phyloP scores from a whole-genome alignment of 345 rosid species.

The Linum usitatissimum region DNA sequence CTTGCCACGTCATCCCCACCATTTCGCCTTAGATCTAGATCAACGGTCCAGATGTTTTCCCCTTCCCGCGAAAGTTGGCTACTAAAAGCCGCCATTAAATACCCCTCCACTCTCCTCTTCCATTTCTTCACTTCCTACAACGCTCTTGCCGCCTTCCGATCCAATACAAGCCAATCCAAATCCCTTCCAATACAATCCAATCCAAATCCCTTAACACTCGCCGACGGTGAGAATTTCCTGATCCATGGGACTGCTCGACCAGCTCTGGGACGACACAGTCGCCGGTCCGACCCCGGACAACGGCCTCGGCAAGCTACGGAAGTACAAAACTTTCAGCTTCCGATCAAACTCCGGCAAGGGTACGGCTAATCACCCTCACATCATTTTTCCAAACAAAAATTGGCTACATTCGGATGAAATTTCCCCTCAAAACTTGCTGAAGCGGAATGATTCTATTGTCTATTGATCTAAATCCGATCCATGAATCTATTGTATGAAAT shows the following conservation, averaged over 20 bases:
- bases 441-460: too few relatives aligned
- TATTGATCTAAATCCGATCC: not conserved
- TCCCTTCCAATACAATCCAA: not conserved
- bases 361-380: constrained; percentile 23
- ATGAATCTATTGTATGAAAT: too few relatives aligned
- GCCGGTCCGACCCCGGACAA: constrained; percentile 90
- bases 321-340: constrained; percentile 46
- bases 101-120: constrained; percentile 5
- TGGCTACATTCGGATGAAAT: not conserved
- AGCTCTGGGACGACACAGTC: constrained; percentile 96
- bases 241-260: constrained; percentile 74
- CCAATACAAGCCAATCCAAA: not conserved
- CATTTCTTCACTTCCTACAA: not conserved
- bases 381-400: not conserved
- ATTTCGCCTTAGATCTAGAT: constrained; percentile 7
- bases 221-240: too few relatives aligned
- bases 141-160: not conserved
- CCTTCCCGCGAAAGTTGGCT: constrained; percentile 11
- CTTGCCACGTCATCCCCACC: constrained; percentile 25
- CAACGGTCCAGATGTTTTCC: constrained; percentile 30
- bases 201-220: not conserved
- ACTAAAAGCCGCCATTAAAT: constrained; percentile 22
- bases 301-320: constrained; percentile 95
- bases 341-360: constrained; percentile 75
- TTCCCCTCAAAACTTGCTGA: too few relatives aligned